phyloP scores from a whole-genome alignment of 768 basidiomycete species.

The Lyophyllum decastes region DNA sequence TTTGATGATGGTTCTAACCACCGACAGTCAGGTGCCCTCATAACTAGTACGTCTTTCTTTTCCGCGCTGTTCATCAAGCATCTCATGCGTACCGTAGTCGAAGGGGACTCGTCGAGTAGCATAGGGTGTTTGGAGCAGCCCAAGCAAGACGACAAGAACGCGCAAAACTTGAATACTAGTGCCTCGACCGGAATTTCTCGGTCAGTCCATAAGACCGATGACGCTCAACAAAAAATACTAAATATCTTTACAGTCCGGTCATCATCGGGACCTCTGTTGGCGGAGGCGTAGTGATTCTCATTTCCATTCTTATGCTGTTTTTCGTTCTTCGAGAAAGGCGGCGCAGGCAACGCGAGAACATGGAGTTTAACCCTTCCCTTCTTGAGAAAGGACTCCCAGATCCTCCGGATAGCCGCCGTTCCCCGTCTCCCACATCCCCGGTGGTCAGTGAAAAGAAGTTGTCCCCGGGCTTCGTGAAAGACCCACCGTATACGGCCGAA shows the following conservation, averaged over 20 bases:
- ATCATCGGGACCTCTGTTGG: conserved; percentile 48
- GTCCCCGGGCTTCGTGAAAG: conserved; percentile 11
- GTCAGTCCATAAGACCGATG: conserved; percentile 12
- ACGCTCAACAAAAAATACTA: not conserved
- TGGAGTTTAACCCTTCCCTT: conserved; percentile 23
- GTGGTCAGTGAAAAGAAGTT: conserved; percentile 9
- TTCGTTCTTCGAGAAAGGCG: conserved; percentile 45
- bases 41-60: conserved; percentile 35
- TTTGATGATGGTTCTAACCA: conserved; percentile 41
- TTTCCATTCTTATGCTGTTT: conserved; percentile 42
- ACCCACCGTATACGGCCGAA: conserved; percentile 36
- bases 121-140: conserved; percentile 11
- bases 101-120: conserved; percentile 31
- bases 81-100: conserved; percentile 22
- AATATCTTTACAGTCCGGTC: conserved; percentile 32
- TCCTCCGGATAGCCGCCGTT: not conserved
- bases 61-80: not conserved
- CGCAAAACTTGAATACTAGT: not conserved
- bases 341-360: conserved; percentile 23
- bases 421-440: conserved; percentile 6
- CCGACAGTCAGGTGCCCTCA: conserved; percentile 41
- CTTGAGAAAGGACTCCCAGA: conserved; percentile 20
- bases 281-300: conserved; percentile 37
- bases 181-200: conserved; percentile 7
- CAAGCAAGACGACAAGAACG: not conserved